A percentile compares a stretch with the other conserved stretches of the same genome.
These are phyloP conservation scores for Salix caprea DNA, from an alignment of 345 rosid species.

Conservation along the genomic window DNA sequence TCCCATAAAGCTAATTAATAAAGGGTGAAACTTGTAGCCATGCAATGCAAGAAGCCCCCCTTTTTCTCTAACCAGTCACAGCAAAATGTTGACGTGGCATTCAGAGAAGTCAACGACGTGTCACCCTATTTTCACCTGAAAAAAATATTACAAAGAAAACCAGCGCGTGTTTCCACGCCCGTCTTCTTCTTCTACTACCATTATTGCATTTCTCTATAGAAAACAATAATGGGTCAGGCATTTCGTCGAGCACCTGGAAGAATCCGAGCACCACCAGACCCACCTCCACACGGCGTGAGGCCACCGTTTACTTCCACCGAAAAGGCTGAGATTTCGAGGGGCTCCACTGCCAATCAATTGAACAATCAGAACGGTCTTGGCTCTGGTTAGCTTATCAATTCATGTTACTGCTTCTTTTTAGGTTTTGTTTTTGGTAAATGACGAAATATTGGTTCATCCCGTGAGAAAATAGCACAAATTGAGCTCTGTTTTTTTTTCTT, in stretches of 20 bases:
- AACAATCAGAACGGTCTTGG: constrained; percentile 10
- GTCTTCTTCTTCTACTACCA: neutral
- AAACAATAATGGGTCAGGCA: constrained; percentile 78
- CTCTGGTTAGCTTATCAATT: constrained; percentile 19
- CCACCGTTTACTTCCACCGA: constrained; percentile 29
- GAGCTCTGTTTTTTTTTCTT: no score
- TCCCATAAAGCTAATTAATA: no score
- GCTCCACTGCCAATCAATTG: neutral
- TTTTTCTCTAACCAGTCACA: neutral
- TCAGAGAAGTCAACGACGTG: neutral
- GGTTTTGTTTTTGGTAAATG: neutral
- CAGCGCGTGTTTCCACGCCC: neutral
- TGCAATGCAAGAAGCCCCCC: neutral
- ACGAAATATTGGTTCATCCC: neutral
- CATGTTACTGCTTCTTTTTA: neutral
- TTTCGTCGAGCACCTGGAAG: constrained; percentile 95
- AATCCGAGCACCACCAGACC: constrained; percentile 38
- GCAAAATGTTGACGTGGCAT: neutral
- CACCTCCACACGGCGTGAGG: constrained; percentile 34
- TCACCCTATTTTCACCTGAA: neutral
- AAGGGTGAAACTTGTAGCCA: neutral
- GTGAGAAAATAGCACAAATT: neutral
- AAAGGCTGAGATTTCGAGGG: constrained; percentile 26
- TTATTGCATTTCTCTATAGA: neutral
- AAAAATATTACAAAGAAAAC: neutral